These are phyloP conservation scores for Trichoderma virens DNA, from an alignment of 495 filamentous ascomycete species.

Conservation along the genomic window DNA sequence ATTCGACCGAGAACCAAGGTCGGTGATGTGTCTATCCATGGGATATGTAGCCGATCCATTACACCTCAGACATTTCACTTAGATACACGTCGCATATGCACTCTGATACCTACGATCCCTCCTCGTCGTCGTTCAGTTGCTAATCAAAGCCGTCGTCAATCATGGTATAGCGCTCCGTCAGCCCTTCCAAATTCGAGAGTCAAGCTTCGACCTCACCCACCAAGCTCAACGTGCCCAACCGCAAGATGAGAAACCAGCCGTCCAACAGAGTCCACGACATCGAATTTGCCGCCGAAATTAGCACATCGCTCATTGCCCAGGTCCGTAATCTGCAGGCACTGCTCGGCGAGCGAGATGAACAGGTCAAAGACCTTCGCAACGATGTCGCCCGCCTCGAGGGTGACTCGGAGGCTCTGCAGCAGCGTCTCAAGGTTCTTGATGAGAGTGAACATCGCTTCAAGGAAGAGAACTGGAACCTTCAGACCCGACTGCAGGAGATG, in stretches of 20 bases:
- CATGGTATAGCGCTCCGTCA: conserved; percentile 54
- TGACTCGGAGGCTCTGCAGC: conserved; percentile 69
- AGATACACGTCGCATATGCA: no score
- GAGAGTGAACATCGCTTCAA: conserved; percentile 94
- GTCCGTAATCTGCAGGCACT: conserved; percentile 80
- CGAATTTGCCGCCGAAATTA: conserved; percentile 93
- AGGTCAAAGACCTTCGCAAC: conserved; percentile 61
- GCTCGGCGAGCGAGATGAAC: conserved; percentile 78
- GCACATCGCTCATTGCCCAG: conserved; percentile 79
- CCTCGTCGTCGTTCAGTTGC: no score
- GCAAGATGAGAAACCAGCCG: conserved; percentile 86
- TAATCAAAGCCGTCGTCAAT: neutral
- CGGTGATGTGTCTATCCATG: no score
- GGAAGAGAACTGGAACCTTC: conserved; percentile 95
- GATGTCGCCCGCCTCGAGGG: conserved; percentile 73
- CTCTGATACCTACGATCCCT: no score
- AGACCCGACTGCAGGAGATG: conserved; percentile 79
- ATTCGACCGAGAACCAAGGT: no score
- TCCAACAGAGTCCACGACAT: conserved; percentile 82
- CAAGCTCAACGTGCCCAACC: conserved; percentile 74
- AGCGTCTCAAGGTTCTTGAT: conserved; percentile 72
- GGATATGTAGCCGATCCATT: no score
- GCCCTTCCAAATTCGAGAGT: conserved; percentile 72
- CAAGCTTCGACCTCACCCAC: conserved; percentile 83
- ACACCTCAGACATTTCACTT: no score